Evolutionary conservation across 2,329 filamentous ascomycete species (phyloP), one percentile per base, ranked within the genome.

Genomic region (Amphichorda felina): DNA sequence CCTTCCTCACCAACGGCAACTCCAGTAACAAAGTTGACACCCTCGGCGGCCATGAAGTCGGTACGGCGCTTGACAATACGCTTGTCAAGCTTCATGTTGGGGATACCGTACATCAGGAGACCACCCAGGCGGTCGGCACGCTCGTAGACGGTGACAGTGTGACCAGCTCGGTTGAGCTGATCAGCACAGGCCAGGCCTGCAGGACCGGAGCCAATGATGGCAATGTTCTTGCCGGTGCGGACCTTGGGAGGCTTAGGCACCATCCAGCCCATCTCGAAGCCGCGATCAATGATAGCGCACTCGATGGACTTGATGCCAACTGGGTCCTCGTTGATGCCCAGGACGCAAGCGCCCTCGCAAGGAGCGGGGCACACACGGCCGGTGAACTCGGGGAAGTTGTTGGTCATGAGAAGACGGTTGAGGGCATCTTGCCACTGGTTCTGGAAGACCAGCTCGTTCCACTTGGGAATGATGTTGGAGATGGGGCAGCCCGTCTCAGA

Each of bases 61-160:
- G 91, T 87, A 57, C 89, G 83, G 35, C 89, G 83, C 70, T 95
- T 89, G 41, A 96, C 89, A 43, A 95, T 79, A 54, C 86, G 86
- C 73, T 96, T 96, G 67, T 96, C 89, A 29, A 96, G 82, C 70
- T 96, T 96, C 89, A 96, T 96, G 70, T 96, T 96, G 46, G 89
- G 89, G 47, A 96, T 96, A 47, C 89, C 89, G 55, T 96, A 95
- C 89, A 95, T 95, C 51, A 96, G 75, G 37, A 96, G 70, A 59
- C 89, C 89, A 62, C 89, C 89, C 39, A 82, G 67, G 45, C 89
- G 85, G 55, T 96, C 89, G 40, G 87, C 77, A 44, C 89, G 85
- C 70, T 96, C 89, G 53, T 91, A 95, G 14, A 96, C 76, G 10
- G 86, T 94, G 37, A 95, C 86, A 4, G 56, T 64, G 63, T 96